Evolutionary conservation across 176 grass and related monocot genomes (phyloP).

Genomic region (Rhipidocladum racemiflorum): DNA sequence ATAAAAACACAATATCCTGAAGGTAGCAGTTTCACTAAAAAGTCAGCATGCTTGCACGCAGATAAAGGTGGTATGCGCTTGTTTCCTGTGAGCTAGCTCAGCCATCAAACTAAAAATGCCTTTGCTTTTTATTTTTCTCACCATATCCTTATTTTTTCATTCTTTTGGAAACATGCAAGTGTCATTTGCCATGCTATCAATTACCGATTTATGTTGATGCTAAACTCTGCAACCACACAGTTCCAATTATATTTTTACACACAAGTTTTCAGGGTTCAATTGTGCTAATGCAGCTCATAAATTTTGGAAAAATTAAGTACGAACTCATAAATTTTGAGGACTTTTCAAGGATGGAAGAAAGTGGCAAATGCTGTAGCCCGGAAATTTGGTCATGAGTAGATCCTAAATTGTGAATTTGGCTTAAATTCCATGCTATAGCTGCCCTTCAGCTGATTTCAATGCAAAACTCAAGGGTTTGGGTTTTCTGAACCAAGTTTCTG

Average conservation of each 20-base stretch:
- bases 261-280: not conserved
- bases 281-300: not conserved
- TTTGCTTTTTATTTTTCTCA: not conserved
- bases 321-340: not conserved
- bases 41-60: not conserved
- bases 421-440: not conserved
- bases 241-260: not conserved
- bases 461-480: not conserved
- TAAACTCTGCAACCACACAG: not conserved
- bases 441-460: not conserved
- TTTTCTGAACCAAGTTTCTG: not conserved
- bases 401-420: not conserved
- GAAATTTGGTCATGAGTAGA: not conserved
- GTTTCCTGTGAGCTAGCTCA: not conserved
- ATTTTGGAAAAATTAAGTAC: not conserved
- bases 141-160: not conserved
- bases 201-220: not conserved
- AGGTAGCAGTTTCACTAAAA: not conserved
- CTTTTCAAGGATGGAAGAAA: not conserved
- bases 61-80: not conserved
- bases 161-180: not conserved
- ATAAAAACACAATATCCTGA: not conserved
- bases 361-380: not conserved
- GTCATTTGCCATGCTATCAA: not conserved
- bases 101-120: not conserved